Evolutionary conservation across 495 filamentous ascomycete species (phyloP).

Genomic region (Penicillium nucicola): DNA sequence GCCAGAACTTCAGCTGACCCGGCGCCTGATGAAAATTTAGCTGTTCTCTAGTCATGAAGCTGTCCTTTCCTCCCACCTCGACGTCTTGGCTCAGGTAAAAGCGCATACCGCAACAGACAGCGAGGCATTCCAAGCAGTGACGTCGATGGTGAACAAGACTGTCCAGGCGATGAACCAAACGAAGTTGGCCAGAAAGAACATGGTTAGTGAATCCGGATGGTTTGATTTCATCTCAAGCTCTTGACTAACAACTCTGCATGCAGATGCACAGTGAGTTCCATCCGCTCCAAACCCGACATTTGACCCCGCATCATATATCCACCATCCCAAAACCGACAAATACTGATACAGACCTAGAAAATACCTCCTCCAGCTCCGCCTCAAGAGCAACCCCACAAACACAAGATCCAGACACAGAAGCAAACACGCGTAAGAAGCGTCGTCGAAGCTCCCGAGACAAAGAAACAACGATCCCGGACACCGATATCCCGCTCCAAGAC

Average conservation of each 20-base stretch:
- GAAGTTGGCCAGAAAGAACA: conserved; percentile 27
- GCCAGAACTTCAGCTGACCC: background rate
- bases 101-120: conserved; percentile 15
- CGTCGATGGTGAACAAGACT: conserved; percentile 38
- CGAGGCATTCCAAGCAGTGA: conserved; percentile 25
- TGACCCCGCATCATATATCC: background rate
- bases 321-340: background rate
- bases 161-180: conserved; percentile 34
- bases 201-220: conserved; percentile 24
- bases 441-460: conserved; percentile 1
- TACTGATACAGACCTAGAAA: background rate
- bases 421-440: conserved; percentile 4
- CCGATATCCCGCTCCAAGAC: background rate
- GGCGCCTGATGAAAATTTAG: conserved; percentile 7
- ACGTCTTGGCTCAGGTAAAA: conserved; percentile 30
- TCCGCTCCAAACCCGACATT: background rate
- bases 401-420: background rate
- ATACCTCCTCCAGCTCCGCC: background rate
- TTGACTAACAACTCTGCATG: background rate
- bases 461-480: background rate
- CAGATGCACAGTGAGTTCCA: conserved; percentile 23
- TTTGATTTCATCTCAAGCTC: background rate
- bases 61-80: conserved; percentile 33
- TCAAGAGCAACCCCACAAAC: background rate
- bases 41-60: conserved; percentile 35